Percentiles rank a stretch among this genome's conserved stretches.
Evolutionary conservation across 108 stramenopile genomes (phyloP).

Genomic region (Cyclotella atomus): DNA sequence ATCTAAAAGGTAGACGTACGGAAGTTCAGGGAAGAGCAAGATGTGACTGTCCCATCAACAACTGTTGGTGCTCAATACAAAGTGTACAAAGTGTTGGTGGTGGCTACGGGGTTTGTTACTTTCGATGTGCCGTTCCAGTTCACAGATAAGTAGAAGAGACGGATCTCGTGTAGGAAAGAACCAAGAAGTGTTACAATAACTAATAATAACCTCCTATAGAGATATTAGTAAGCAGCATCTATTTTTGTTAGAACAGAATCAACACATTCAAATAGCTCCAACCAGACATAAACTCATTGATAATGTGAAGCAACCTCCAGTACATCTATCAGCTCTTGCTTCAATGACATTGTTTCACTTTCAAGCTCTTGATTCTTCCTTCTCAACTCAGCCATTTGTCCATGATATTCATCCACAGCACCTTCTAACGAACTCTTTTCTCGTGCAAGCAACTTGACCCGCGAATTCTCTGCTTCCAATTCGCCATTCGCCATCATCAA

Average conservation of each 20-base stretch:
- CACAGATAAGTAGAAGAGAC: too few species aligned
- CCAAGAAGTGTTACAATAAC: too few species aligned
- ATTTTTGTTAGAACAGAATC: too few species aligned
- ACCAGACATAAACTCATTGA: conserved; percentile 1
- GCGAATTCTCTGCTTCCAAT: not conserved
- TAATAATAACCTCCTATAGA: too few species aligned
- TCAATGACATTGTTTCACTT: conserved; percentile 2
- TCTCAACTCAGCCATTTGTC: not conserved
- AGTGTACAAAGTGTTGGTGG: too few species aligned
- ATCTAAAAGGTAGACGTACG: too few species aligned
- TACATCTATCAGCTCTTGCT: conserved; percentile 19
- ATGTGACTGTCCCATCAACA: not conserved
- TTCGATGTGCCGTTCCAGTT: too few species aligned
- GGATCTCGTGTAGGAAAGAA: too few species aligned
- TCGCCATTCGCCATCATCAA: not conserved
- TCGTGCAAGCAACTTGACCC: not conserved
- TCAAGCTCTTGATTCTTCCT: conserved; percentile 12
- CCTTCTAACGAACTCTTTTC: not conserved
- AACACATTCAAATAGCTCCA: not conserved
- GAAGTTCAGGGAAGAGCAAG: not conserved
- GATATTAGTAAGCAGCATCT: too few species aligned
- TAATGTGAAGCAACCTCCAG: not conserved
- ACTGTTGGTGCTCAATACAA: too few species aligned
- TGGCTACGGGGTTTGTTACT: too few species aligned
- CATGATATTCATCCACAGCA: not conserved